A percentile compares a stretch with the other conserved stretches of the same genome.
Evolutionary conservation across 495 filamentous ascomycete genomes (phyloP).

Genomic region (Penicilliopsis zonata): DNA sequence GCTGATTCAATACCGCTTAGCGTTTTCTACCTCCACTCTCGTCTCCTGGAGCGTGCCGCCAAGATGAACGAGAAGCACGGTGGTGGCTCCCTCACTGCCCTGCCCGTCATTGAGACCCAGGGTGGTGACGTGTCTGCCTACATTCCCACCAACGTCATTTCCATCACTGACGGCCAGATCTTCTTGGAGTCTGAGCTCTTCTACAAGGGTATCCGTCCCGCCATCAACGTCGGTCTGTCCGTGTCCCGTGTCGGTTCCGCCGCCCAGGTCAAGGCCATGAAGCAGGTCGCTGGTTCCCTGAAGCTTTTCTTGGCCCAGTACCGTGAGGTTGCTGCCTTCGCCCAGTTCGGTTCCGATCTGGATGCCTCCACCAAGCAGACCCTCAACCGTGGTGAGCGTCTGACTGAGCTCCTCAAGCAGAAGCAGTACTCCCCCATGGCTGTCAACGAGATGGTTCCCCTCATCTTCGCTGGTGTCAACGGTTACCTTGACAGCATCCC

Average conservation of each 20-base stretch:
- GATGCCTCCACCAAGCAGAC: slow-evolving; percentile 99
- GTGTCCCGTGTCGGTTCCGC: slow-evolving; percentile 99
- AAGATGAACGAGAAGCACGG: slow-evolving; percentile 98
- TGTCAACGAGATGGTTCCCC: slow-evolving; percentile 98
- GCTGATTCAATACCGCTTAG: no score
- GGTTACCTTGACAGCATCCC: slow-evolving; percentile 81
- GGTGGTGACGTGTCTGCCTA: slow-evolving; percentile 99
- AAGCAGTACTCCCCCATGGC: slow-evolving; percentile 99
- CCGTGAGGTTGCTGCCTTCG: slow-evolving; percentile 99
- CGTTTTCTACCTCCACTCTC: slow-evolving; percentile 99
- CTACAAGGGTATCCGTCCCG: slow-evolving; percentile 99
- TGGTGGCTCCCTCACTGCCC: slow-evolving; percentile 91
- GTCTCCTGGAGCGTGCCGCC: slow-evolving; percentile 97
- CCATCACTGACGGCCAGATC: slow-evolving; percentile 98
- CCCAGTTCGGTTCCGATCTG: slow-evolving; percentile 99
- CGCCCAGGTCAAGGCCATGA: slow-evolving; percentile 99
- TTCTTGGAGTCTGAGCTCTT: slow-evolving; percentile 99
- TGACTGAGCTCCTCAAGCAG: slow-evolving; percentile 98
- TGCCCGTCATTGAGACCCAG: slow-evolving; percentile 98
- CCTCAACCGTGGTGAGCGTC: slow-evolving; percentile 94
- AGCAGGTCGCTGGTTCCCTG: slow-evolving; percentile 98
- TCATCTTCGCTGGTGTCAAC: slow-evolving; percentile 99
- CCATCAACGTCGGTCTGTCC: slow-evolving; percentile 99
- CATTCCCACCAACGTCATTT: slow-evolving; percentile 99
- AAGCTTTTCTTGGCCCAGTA: slow-evolving; percentile 99